A percentile compares a stretch with the other conserved stretches of the same genome.
These are phyloP conservation scores for Aspergillus terreus DNA, from an alignment of 2,329 filamentous ascomycete genomes.

Conservation along the genomic window DNA sequence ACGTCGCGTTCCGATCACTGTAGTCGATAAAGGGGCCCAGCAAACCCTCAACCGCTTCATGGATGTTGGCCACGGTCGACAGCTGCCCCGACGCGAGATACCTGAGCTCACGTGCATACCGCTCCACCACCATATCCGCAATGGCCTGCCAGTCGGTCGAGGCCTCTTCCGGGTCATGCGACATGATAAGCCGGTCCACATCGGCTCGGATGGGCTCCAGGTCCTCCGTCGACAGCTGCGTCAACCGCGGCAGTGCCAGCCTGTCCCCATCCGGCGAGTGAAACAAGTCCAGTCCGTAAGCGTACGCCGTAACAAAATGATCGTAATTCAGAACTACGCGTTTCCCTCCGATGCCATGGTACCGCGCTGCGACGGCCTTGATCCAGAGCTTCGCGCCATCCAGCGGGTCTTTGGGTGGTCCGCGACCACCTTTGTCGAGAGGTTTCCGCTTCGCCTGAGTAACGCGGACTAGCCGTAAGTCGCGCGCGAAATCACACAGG, in stretches of 20 bases:
- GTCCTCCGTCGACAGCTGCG: conserved; percentile 24
- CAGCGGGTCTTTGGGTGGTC: neutral
- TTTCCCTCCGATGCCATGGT: conserved; percentile 31
- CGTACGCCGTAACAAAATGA: conserved; percentile 47
- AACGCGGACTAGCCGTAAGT: conserved; percentile 37
- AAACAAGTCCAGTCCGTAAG: conserved; percentile 43
- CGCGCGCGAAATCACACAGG: conserved; percentile 57
- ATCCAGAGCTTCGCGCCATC: conserved; percentile 9
- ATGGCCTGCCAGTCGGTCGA: conserved; percentile 63
- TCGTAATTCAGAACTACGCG: conserved; percentile 48
- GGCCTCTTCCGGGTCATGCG: conserved; percentile 22
- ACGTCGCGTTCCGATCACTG: conserved; percentile 20
- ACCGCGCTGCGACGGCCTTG: conserved; percentile 27
- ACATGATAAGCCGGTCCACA: conserved; percentile 42
- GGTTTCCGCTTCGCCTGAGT: conserved; percentile 20
- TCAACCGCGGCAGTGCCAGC: conserved; percentile 38
- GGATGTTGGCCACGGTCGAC: conserved; percentile 18
- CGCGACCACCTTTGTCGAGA: neutral
- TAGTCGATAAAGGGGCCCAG: conserved; percentile 37
- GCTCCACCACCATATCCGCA: conserved; percentile 61
- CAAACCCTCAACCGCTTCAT: conserved; percentile 24
- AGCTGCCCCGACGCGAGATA: conserved; percentile 29
- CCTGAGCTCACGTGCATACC: conserved; percentile 57
- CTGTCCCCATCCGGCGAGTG: conserved; percentile 17
- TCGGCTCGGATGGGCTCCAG: conserved; percentile 41